Evolutionary conservation across 139 green algal species (phyloP), one percentile per base, ranked within the genome.

Genomic region (Ettlia oleoabundans): DNA sequence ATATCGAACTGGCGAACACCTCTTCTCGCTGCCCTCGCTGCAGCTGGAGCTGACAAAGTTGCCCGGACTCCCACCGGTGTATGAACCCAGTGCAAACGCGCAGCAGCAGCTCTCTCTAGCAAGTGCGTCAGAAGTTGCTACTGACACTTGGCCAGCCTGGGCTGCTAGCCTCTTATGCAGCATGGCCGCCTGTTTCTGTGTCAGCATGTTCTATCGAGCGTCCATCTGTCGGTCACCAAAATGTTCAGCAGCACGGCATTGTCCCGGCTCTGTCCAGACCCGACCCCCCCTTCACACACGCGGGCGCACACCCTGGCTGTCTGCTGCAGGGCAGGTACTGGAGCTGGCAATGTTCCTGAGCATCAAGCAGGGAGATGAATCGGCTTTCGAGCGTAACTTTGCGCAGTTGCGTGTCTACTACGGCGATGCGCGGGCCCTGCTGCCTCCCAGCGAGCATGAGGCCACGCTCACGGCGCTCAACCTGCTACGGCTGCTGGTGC

Each of bases 401-500:
- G 66, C 89, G 38, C 96, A 99, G 87, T 88, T 99, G 47, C 90
- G 92, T 33, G 89, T 90, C 30, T 98, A 96, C 78, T 98, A 98
- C 86, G 89, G 86, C 22, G 97, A 99, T 75, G 69, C 33, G 9
- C 66, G 81, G 13, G 37, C 35, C 26, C 13, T 91, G 66, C 55
- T 70, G 10, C 66, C 78, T 33, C 71, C 87, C 24, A 97, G 94
- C 0, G 3, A 83, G 3, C 87, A 94, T 41, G 91, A 98, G 85
- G 42, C 84, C 15, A 26, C 88, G 15, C 88, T 98, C 6, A 67
- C 88, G 28, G 95, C 94, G 19, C 86, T 99, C 21, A 96, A 97
- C 87, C 90, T 99, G 80, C 86, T 99, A 85, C 89, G 95, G 30
- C 89, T 99, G 77, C 90, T 99, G 52, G 94, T 98, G 42, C 89